Evolutionary conservation across 768 basidiomycete genomes (phyloP), one percentile per base, ranked within the genome.

Genomic region (Leccinum subgranulosum): DNA sequence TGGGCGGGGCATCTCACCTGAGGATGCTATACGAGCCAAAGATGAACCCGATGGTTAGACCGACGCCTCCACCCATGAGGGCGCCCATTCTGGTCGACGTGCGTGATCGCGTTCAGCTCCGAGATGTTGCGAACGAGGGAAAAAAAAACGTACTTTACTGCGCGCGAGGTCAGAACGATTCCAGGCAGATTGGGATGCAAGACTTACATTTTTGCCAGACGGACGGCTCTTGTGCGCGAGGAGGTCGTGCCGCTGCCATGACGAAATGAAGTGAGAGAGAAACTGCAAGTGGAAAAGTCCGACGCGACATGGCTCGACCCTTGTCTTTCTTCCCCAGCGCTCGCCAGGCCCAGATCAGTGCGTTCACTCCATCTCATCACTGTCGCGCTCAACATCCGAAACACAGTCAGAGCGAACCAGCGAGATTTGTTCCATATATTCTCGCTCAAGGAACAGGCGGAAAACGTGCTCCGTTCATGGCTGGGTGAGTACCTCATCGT

Each of bases 1-100:
- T 28, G 11, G 27, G 29, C 21, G 19, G 27, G 25, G n/a, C 27
- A 45, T 25, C 87, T 67, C 64, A 92, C 94, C 93, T 80, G 46
- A 98, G 74, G 69, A 98, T 92, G 65, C 86, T 94, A 79, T 89
- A 97, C 27, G 88, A 86, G 45, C 96, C 96, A 68, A 98, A 98
- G 59, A 99, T 87, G 76, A 98, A 98, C 17, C 97, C 96, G 69
- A 98, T 97, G 33, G 94, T 96, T 48, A 97, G 81, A 12, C 96
- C 96, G 54, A 98, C 95, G 57, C 92, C 92, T 64, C 87, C 90
- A 55, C 92, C 92, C 91, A 93, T 93, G 57, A 92, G 74, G 47
- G 92, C 92, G 65, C 92, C 92, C 92, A 94, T 94, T 73, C 92
- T 93, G 64, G n/a, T n/a, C n/a, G n/a, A n/a, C n/a, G n/a, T n/a